Base-by-base conservation (phyloP, 495 filamentous ascomycete species). In the Niebla homalea region DNA sequence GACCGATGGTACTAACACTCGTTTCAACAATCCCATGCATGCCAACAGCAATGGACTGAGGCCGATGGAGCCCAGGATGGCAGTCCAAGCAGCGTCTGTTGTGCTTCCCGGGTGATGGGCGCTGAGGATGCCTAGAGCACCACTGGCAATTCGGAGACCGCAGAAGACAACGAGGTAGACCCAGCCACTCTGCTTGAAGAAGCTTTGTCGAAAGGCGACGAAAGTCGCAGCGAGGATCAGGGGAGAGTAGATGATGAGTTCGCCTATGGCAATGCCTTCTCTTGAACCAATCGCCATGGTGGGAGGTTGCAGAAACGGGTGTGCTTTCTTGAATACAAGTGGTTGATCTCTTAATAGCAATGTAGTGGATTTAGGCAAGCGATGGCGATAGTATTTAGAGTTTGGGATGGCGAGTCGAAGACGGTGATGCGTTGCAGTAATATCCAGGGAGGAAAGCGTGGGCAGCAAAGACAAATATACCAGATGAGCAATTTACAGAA, bases 1-100 rank as follows among this genome's bases (percentile, higher is more conserved):
- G 39, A 12, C 11, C 21, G 8, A 14, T 19, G 11, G 18, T 26
- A 53, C 50, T 36, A n/a, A 56, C 51, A 56, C 42, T 19, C 45
- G 18, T 38, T 56, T 54, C 26, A 58, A 26, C 38, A 56, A 11
- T 8, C 43, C 54, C 35, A 46, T 10, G 35, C 37, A 52, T 12
- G 56, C 56, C 19, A 57, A 35, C 1, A 58, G 49, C n/a, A 58
- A 21, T 16, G 56, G 49, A 29, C 38, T 44, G 18, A 58, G 29
- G 0, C 56, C 56, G 35, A 58, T 29, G 20, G 29, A 35, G 2
- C 50, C 42, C 11, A 58, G 18, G n/a, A 56, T 41, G 1, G 54
- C 39, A 1, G 54, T 46, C 51, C 51, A 53, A 19, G 36, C 50
- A 1, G 46, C 5, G 39, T 48, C 50, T 11, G 44, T 26, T 32